Base-by-base conservation (phyloP, 257 asterid genomes). In the Ocimum tenuiflorum region DNA sequence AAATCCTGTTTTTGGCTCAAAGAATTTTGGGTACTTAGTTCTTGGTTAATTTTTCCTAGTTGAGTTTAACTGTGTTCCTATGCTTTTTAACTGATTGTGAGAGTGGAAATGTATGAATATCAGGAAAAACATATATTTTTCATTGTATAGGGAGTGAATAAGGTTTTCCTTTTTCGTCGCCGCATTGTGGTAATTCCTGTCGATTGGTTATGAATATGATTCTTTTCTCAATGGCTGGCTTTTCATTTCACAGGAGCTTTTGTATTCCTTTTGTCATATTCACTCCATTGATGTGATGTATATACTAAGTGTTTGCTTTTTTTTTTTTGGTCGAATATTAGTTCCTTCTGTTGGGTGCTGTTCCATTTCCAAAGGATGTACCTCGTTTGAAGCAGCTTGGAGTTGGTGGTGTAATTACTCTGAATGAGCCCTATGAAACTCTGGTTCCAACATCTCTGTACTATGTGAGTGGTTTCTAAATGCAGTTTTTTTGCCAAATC, bases 331-430 rank as follows among this genome's bases (percentile, higher is more conserved):
- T n/a, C 75, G 27, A 36, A 54, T 64, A 29, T 36, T 75, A 91
- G 97, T 91, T 86, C 81, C 82, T 91, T 50, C 74, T 91, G 57
- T 78, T 91, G 71, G 98, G 98, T 63, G 98, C 96, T 22, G 98
- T 91, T 79, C 98, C 98, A 20, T 91, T 88, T 65, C 96, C 95
- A 0, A 86, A 86, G 56, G 98, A 91, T 68, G 98, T 91, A 27
- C 91, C 81, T 24, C 83, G 91, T 45, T 73, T 91, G 84, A 88
- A 85, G 87, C 84, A 75, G 77, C 91, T 91, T n/a, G 98, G 98
- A 4, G 98, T 91, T 77, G 96, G 96, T 77, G 96, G 98, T 64
- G 96, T 90, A 3, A 88, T 90, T 49, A 91, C 97, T 47, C 87
- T 91, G 62, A 91, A 91, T 73, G 96, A 91, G 78, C 86, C 94